Evolutionary conservation across 2,329 filamentous ascomycete species (phyloP).

Genomic region (Xylariaceae sp.): DNA sequence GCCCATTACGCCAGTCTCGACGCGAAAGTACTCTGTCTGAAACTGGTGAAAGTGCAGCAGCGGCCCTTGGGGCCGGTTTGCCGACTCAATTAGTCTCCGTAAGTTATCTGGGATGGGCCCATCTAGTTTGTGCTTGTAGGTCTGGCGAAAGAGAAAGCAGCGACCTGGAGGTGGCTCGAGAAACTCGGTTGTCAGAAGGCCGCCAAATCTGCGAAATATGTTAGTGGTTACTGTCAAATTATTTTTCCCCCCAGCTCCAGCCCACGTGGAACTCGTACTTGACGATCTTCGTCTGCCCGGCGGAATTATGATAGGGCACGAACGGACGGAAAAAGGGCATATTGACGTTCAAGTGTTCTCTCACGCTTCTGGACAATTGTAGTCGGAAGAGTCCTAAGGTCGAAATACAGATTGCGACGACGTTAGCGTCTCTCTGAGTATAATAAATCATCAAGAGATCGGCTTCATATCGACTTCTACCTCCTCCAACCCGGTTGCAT

Average conservation of each 20-base stretch:
- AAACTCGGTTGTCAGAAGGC: slow-evolving; percentile 33
- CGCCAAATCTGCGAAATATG: slow-evolving; percentile 30
- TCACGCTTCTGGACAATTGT: too few relatives aligned
- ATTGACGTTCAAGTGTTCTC: too few relatives aligned
- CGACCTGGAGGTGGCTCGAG: slow-evolving; percentile 38
- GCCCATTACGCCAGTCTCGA: slow-evolving; percentile 36
- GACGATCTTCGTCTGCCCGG: slow-evolving; percentile 11
- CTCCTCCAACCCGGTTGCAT: too few relatives aligned
- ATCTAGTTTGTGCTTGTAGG: slow-evolving; percentile 28
- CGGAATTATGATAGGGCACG: slow-evolving; percentile 16
- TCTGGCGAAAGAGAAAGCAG: slow-evolving; percentile 36
- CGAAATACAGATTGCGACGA: too few relatives aligned
- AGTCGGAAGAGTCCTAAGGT: too few relatives aligned
- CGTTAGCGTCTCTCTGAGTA: not conserved
- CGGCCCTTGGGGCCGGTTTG: slow-evolving; percentile 28
- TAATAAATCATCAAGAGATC: not conserved
- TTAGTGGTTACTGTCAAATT: not conserved
- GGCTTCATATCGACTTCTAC: too few relatives aligned
- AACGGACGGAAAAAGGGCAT: slow-evolving; percentile 20
- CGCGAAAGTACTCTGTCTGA: slow-evolving; percentile 42
- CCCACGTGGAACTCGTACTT: too few relatives aligned
- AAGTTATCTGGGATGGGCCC: slow-evolving; percentile 16
- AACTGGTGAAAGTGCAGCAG: slow-evolving; percentile 43
- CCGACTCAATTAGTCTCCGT: slow-evolving; percentile 6
- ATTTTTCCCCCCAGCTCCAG: too few relatives aligned